phyloP scores from a whole-genome alignment of 306 rosid species.

The Neltuma alba region DNA sequence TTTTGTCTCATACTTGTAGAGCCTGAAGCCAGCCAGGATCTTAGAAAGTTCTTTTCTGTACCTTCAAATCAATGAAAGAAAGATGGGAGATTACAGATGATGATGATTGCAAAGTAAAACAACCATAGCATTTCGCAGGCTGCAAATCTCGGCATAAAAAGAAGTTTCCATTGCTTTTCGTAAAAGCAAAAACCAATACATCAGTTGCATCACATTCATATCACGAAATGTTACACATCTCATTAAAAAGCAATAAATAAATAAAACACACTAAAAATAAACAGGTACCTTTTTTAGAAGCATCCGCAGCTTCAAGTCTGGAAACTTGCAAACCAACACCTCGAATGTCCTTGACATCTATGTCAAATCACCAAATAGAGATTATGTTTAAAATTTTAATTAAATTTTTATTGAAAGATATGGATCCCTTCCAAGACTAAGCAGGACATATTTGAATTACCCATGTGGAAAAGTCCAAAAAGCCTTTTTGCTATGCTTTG shows the following conservation, averaged over 20 bases:
- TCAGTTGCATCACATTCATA: not conserved
- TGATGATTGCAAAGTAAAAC: conserved; percentile 16
- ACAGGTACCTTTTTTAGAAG: conserved; percentile 71
- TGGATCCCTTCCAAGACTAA: conserved; percentile 10
- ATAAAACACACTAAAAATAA: conserved; percentile 14
- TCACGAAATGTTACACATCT: conserved; percentile 15
- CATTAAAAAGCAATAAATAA: not conserved
- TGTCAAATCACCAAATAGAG: conserved; percentile 35
- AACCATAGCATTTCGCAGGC: conserved; percentile 19
- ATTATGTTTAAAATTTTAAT: conserved; percentile 33
- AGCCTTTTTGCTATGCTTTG: conserved; percentile 80
- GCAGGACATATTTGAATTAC: conserved; percentile 44
- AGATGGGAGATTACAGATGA: not conserved
- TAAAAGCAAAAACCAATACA: conserved; percentile 2
- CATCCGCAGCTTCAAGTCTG: conserved; percentile 71
- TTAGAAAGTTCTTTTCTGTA: conserved; percentile 57
- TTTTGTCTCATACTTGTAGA: conserved; percentile 48
- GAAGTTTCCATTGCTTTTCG: conserved; percentile 21
- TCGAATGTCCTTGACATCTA: conserved; percentile 92
- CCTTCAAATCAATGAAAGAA: conserved; percentile 44
- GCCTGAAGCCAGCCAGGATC: conserved; percentile 75
- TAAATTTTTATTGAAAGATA: conserved; percentile 22
- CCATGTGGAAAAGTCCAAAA: conserved; percentile 70
- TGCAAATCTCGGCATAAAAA: conserved; percentile 29
- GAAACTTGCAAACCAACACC: conserved; percentile 96